Conservation (phyloP, 2,329 filamentous ascomycete species). For the Peltaster fructicola region DNA sequence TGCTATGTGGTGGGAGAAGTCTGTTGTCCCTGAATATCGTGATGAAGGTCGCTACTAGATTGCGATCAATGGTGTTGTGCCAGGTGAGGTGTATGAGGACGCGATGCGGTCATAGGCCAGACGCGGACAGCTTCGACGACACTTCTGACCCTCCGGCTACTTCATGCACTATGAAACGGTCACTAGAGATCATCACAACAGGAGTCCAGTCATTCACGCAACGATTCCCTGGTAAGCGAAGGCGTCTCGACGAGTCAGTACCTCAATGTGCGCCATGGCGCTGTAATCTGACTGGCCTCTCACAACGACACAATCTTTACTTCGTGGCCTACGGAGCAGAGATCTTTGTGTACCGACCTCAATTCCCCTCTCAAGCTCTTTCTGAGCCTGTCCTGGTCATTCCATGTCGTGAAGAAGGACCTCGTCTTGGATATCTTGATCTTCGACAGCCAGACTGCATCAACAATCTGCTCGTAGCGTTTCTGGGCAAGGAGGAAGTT, state of each 20-base stretch:
- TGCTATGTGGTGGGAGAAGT: too few species aligned
- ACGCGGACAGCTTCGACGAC: too few species aligned
- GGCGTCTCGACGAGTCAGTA: constrained; percentile 7
- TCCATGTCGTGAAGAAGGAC: constrained; percentile 19
- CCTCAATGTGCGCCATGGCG: constrained; percentile 3
- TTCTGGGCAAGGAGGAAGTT: constrained; percentile 28
- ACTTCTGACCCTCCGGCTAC: too few species aligned
- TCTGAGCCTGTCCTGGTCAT: constrained; percentile 22
- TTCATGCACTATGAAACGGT: too few species aligned
- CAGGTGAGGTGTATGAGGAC: too few species aligned
- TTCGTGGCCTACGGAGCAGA: constrained; percentile 26
- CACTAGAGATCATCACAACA: constrained; percentile 2
- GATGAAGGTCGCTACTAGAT: too few species aligned
- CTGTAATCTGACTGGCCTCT: constrained; percentile 23
- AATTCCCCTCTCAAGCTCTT: constrained; percentile 25
- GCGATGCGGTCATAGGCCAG: too few species aligned
- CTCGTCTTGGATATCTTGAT: constrained; percentile 20
- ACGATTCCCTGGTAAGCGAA: constrained; percentile 12
- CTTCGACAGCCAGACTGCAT: constrained; percentile 24
- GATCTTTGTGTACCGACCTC: constrained; percentile 27
- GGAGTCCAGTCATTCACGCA: constrained; percentile 10
- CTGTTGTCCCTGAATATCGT: too few species aligned
- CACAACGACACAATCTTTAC: constrained; percentile 29
- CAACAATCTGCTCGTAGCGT: constrained; percentile 26
- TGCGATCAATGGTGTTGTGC: too few species aligned